phyloP scores from a whole-genome alignment of 495 filamentous ascomycete species.

The Hyaloscypha finlandica region DNA sequence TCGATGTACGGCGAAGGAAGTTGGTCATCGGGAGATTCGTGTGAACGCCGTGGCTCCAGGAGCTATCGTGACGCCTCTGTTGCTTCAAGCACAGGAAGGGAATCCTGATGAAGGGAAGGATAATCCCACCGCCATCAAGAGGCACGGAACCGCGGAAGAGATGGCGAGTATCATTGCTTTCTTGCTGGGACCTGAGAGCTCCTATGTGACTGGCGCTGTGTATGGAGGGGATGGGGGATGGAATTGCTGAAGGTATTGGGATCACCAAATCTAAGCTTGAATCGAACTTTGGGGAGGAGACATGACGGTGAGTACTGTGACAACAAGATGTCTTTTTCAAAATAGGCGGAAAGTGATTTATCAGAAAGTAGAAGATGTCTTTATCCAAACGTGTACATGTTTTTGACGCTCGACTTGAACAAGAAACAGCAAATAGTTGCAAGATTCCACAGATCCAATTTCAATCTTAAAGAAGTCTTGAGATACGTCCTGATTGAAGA shows the following conservation, averaged over 20 bases:
- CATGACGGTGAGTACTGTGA: too few species aligned
- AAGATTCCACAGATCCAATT: too few species aligned
- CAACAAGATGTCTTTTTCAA: too few species aligned
- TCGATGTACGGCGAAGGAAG: conserved; percentile 55
- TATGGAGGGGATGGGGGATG: conserved; percentile 49
- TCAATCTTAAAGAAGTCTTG: too few species aligned
- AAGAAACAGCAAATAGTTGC: too few species aligned
- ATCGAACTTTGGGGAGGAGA: too few species aligned
- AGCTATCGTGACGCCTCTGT: conserved; percentile 34
- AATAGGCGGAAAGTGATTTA: too few species aligned
- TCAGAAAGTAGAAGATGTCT: too few species aligned
- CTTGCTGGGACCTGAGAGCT: conserved; percentile 49
- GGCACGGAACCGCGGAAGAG: conserved; percentile 53
- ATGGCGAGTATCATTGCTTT: conserved; percentile 54
- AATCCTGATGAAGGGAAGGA: conserved; percentile 35
- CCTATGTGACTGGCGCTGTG: conserved; percentile 55
- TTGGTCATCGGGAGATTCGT: conserved; percentile 51
- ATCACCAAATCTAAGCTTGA: neutral
- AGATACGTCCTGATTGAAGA: too few species aligned
- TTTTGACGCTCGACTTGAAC: too few species aligned
- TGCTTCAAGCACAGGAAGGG: conserved; percentile 24
- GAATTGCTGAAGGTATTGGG: conserved; percentile 25
- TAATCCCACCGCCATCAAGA: conserved; percentile 48
- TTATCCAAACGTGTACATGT: too few species aligned
- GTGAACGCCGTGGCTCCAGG: conserved; percentile 60